Conservation (phyloP, 805 yeast species). For the Hanseniaspora taiwanica region DNA sequence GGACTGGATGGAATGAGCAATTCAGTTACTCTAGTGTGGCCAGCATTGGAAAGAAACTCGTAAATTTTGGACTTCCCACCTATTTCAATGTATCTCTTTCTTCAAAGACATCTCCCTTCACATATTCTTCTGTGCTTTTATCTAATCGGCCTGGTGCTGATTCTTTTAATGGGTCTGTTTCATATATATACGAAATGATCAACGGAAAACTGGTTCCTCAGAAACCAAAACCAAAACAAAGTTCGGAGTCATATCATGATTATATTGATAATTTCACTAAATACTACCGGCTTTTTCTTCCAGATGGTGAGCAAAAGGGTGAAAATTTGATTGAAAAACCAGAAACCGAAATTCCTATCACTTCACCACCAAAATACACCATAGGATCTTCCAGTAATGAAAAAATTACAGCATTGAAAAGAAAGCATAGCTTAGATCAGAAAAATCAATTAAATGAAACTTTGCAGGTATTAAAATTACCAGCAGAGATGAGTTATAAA, state of each 20-base stretch:
- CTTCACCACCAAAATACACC: too few relatives aligned
- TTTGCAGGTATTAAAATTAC: too few relatives aligned
- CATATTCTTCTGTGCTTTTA: background rate
- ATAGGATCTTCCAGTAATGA: too few relatives aligned
- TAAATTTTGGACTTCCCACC: constrained; percentile 8
- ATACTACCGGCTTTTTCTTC: background rate
- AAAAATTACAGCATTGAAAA: too few relatives aligned
- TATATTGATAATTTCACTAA: background rate
- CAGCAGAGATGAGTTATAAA: background rate
- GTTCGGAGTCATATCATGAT: background rate
- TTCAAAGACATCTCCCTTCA: constrained; percentile 1
- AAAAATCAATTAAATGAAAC: too few relatives aligned
- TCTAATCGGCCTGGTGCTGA: background rate
- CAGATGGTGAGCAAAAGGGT: background rate
- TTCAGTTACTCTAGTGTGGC: constrained; percentile 4
- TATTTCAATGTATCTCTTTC: constrained; percentile 3
- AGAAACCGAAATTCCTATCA: too few relatives aligned
- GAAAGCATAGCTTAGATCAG: too few relatives aligned
- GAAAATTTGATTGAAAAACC: background rate
- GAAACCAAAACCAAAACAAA: background rate
- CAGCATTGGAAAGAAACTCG: constrained; percentile 3
- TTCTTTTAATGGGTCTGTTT: background rate
- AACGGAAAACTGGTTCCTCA: background rate
- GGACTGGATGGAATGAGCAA: constrained; percentile 5
- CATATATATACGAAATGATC: background rate